Evolutionary conservation across 306 rosid genomes (phyloP), one percentile per base, ranked within the genome.

Genomic region (Trichosanthes cucumerina): DNA sequence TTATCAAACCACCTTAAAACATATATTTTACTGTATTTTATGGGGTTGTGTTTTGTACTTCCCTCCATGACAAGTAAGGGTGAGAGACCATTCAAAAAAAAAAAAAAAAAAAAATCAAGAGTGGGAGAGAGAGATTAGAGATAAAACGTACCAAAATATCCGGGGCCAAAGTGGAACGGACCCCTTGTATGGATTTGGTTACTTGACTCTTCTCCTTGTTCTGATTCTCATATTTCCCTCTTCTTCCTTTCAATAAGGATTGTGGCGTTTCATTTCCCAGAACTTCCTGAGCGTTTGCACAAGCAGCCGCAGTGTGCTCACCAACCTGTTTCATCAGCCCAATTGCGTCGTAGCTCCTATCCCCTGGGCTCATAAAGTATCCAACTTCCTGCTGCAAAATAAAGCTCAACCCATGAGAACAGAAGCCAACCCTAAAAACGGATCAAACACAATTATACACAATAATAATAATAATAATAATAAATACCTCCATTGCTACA

Each of bases 401-500:
- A 36, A 82, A 39, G 69, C n/a, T 57, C 18, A 6, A 28, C 28
- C 34, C 47, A 60, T 82, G 62, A 78, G 31, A 81, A 53, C 36
- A 75, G 33, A 52, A 59, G 9, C 3, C 7, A 4, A 19, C 59
- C 4, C 0, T 31, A 18, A 34, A 52, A 75, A 9, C n/a, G 34
- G 53, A 53, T 53, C 3, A 64, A 64, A 64, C 18, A 0, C 2
- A 31, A 3, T 43, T 10, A 24, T 49, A 49, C 8, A 50, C 31
- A 34, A 70, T 46, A 44, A 46, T n/a, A 76, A 58, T 49, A 16
- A 9, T 21, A 62, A 46, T n/a, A n/a, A n/a, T n/a, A n/a, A n/a
- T n/a, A n/a, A n/a, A n/a, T 92, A 96, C 99, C 99, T 96, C 98
- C 23, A 96, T 85, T 47, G 99, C 80, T 62, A 95, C 89, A 65